Conservation (phyloP, 176 grass and related monocot species). For the Ananas comosus region DNA sequence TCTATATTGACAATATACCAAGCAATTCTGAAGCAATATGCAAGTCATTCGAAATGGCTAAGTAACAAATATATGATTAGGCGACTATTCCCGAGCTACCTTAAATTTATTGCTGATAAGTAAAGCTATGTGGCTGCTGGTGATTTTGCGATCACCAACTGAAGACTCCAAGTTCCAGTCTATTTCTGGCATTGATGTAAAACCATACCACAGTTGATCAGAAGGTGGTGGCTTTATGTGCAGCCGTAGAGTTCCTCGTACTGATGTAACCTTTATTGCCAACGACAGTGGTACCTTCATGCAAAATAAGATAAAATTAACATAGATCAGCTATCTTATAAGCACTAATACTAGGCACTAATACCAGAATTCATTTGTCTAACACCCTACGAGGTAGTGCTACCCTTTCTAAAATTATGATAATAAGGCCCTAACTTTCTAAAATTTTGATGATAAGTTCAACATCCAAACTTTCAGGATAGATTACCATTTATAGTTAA, state of each 20-base stretch:
- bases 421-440: too few relatives aligned
- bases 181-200: slow-evolving; percentile 70
- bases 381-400: too few relatives aligned
- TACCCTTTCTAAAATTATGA: too few relatives aligned
- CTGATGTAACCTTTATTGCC: slow-evolving; percentile 52
- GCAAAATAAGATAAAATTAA: slow-evolving; percentile 9
- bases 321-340: not conserved
- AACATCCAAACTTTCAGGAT: too few relatives aligned
- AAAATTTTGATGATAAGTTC: too few relatives aligned
- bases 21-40: not conserved
- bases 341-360: not conserved
- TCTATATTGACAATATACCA: not conserved
- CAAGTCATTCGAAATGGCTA: not conserved
- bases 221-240: slow-evolving; percentile 83
- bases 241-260: slow-evolving; percentile 59
- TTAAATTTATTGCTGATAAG: slow-evolving; percentile 74
- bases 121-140: slow-evolving; percentile 55
- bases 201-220: slow-evolving; percentile 95
- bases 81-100: slow-evolving; percentile 26
- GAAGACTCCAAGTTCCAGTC: slow-evolving; percentile 87
- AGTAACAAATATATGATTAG: not conserved
- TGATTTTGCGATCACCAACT: slow-evolving; percentile 79
- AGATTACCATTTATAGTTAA: too few relatives aligned
- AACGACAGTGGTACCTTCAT: slow-evolving; percentile 80
- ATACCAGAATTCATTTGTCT: not conserved